These are phyloP conservation scores for Colletotrichum lupini DNA, from an alignment of 2,329 filamentous ascomycete species.

Conservation along the genomic window DNA sequence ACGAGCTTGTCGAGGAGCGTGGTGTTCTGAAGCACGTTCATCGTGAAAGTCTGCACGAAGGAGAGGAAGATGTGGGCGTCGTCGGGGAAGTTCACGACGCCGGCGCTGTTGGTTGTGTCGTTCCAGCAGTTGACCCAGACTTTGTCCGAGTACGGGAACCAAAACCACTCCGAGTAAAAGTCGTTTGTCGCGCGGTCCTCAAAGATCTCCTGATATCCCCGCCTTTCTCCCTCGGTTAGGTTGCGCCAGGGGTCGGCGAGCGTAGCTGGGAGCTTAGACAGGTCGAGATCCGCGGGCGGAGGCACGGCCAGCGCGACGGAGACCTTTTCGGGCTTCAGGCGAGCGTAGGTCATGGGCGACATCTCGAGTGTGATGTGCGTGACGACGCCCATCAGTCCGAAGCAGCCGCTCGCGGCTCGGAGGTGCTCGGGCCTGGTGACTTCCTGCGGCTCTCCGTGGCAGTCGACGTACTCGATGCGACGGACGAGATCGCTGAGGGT, in stretches of 20 bases:
- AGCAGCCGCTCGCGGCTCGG: constrained; percentile 55
- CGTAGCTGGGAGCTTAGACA: background rate
- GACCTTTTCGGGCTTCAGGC: constrained; percentile 56
- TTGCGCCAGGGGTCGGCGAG: background rate
- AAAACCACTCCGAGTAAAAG: constrained; percentile 62
- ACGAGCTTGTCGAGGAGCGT: background rate
- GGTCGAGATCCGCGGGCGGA: background rate
- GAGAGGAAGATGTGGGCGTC: background rate
- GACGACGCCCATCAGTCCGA: constrained; percentile 59
- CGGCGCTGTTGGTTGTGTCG: background rate
- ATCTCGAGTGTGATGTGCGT: constrained; percentile 61
- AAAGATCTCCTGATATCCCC: constrained; percentile 49
- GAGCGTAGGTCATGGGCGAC: constrained; percentile 58
- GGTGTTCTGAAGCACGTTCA: background rate
- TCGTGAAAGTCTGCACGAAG: background rate
- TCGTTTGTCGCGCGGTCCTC: constrained; percentile 49
- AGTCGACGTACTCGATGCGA: constrained; percentile 59
- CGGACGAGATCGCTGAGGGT: constrained; percentile 55
- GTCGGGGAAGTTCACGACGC: background rate
- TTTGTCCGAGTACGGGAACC: constrained; percentile 58
- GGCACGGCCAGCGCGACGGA: background rate
- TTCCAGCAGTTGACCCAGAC: constrained; percentile 13
- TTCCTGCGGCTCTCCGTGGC: constrained; percentile 52
- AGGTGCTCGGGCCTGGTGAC: constrained; percentile 52
- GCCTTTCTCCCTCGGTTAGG: constrained; percentile 34